Base-by-base conservation (phyloP, 1,284 basidiomycete species). In the Marasmius tenuissimus region DNA sequence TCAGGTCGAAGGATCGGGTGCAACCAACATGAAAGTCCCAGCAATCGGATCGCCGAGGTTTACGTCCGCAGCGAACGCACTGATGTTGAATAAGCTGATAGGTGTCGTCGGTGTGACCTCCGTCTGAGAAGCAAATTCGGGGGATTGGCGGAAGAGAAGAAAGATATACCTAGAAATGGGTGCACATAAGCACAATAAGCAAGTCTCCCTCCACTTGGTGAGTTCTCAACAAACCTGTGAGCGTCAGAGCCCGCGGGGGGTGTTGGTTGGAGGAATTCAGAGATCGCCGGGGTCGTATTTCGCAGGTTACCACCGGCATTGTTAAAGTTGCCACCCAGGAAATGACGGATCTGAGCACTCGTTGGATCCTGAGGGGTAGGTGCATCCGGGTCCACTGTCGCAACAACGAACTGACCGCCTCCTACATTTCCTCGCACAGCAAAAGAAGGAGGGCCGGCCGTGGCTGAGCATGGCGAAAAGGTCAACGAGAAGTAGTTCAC, bases 161-260 rank as follows among this genome's bases (percentile, higher is more conserved):
- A 84, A 83, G 3, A 76, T 72, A 60, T 81, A 81, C 40, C 78
- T 80, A 48, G 7, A 48, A 35, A 53, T 45, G 33, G 40, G 27
- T 49, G 34, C n/a, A 35, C n/a, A 14, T 69, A 61, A 61, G 67
- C 66, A 51, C 68, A 67, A 50, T 33, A 60, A 55, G 35, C 7
- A 42, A 20, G 50, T 18, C 7, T 47, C 50, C n/a, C 37, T 33
- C n/a, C 20, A 34, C 14, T 55, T 14, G 10, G 52, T 38, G 16
- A 35, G 27, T 27, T 27, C 11, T 51, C 53, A 3, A 60, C 74
- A 59, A 60, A 84, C 83, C 82, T 74, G 68, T 85, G 84, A n/a
- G 82, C 73, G 62, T 78, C 76, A 10, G 82, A 83, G 1, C 81
- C 82, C 18, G 78, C 79, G n/a, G 80, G 81, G 11, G 83, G 83